Evolutionary conservation across 176 grass and related monocot species (phyloP).

Genomic region (Eragrostis curvula): DNA sequence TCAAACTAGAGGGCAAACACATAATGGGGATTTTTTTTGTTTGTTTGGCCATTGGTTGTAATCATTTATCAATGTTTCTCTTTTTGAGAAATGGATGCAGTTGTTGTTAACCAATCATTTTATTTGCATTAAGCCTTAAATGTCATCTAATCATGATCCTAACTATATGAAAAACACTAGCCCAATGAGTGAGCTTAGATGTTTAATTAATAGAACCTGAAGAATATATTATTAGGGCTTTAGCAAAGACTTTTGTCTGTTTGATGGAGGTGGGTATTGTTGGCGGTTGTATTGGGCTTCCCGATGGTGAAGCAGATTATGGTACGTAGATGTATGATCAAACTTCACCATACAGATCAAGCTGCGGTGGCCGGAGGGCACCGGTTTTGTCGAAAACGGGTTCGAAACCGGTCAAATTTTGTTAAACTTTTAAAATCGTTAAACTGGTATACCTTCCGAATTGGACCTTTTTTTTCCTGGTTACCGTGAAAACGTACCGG

Average conservation of each 20-base stretch:
- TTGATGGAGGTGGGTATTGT: too few species aligned
- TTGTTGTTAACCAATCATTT: constrained; percentile 37
- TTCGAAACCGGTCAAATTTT: too few species aligned
- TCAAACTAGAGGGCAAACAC: constrained; percentile 27
- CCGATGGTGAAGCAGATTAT: too few species aligned
- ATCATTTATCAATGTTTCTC: constrained; percentile 21
- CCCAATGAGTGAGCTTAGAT: not conserved
- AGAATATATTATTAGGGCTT: not conserved
- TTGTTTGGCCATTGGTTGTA: constrained; percentile 29
- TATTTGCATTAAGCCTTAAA: not conserved
- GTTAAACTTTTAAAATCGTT: too few species aligned
- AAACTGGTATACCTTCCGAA: too few species aligned
- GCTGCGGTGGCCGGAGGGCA: too few species aligned
- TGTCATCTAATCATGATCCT: not conserved
- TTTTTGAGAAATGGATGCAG: constrained; percentile 12
- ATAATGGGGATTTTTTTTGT: constrained; percentile 4
- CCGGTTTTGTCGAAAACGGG: too few species aligned
- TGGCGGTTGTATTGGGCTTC: too few species aligned
- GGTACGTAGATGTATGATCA: too few species aligned
- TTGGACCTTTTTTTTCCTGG: too few species aligned
- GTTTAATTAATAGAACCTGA: not conserved
- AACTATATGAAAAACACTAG: not conserved
- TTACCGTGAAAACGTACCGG: too few species aligned
- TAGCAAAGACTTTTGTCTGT: not conserved
- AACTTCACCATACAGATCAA: too few species aligned